Conservation (phyloP, 371 early-diverging fungal species). For the Dinochytrium kinnereticum region DNA sequence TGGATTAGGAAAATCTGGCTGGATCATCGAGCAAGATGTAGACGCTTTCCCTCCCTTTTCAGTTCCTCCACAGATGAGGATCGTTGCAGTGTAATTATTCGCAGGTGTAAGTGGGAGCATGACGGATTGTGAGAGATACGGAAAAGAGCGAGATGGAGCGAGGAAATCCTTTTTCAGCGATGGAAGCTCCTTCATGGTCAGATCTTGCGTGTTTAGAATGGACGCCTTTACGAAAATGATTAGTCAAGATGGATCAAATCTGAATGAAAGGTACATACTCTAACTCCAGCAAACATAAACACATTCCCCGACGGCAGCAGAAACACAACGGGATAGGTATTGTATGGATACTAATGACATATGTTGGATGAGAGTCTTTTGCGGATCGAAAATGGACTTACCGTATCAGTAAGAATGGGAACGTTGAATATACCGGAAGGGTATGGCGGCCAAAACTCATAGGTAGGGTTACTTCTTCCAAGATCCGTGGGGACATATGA, state of each 20-base stretch:
- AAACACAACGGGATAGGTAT: constrained; percentile 37
- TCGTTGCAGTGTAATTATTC: constrained; percentile 36
- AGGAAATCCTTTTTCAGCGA: constrained; percentile 10
- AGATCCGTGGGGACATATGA: constrained; percentile 33
- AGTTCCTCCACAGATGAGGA: constrained; percentile 42
- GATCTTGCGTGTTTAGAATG: background rate
- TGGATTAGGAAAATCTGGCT: constrained; percentile 15
- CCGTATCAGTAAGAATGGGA: constrained; percentile 18
- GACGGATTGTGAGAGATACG: constrained; percentile 27
- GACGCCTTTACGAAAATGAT: background rate
- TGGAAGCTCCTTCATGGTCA: constrained; percentile 26
- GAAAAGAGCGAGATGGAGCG: constrained; percentile 26
- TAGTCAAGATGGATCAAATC: background rate
- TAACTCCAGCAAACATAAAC: constrained; percentile 27
- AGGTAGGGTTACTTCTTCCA: constrained; percentile 33
- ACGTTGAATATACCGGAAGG: constrained; percentile 13
- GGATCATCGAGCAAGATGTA: constrained; percentile 14
- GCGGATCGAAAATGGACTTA: background rate
- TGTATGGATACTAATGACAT: constrained; percentile 27
- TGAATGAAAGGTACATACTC: constrained; percentile 5
- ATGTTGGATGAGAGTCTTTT: too few species aligned
- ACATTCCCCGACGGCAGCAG: constrained; percentile 35
- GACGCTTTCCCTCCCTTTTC: constrained; percentile 13
- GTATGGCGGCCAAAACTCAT: constrained; percentile 32
- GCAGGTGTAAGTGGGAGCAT: constrained; percentile 35